Percentiles rank a stretch among this genome's conserved stretches.
These are phyloP conservation scores for Hirschfeldia incana DNA, from an alignment of 345 rosid genomes.

Conservation along the genomic window DNA sequence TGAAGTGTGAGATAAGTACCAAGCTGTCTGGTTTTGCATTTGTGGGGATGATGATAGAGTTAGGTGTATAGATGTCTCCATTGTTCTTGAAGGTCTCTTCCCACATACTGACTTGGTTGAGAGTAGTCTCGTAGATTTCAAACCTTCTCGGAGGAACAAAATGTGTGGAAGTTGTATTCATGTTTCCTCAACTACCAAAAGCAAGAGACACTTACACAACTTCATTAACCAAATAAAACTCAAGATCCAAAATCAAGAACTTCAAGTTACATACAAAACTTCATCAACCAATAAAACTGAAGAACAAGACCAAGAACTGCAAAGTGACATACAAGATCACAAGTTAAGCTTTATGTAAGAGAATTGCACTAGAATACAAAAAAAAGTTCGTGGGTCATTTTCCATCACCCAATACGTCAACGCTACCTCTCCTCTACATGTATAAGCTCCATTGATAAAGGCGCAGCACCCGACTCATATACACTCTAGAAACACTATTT, in stretches of 20 bases:
- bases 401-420: constrained; percentile 36
- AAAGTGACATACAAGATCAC: constrained; percentile 1
- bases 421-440: constrained; percentile 29
- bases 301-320: neutral
- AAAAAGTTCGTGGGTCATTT: constrained; percentile 17
- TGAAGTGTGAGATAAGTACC: constrained; percentile 43
- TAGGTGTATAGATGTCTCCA: constrained; percentile 48
- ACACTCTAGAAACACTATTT: constrained; percentile 30
- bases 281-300: no score
- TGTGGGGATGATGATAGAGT: constrained; percentile 51
- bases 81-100: constrained; percentile 64
- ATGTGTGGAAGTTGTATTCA: constrained; percentile 79
- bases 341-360: constrained; percentile 21
- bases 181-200: constrained; percentile 45
- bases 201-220: neutral
- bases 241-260: neutral
- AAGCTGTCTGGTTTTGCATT: constrained; percentile 63
- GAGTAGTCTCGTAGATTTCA: constrained; percentile 68
- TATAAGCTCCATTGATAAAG: constrained; percentile 32
- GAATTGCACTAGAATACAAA: constrained; percentile 12
- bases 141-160: constrained; percentile 70
- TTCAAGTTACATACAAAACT: no score
- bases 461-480: constrained; percentile 16
- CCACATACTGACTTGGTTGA: constrained; percentile 82
- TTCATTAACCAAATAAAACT: neutral